These are phyloP conservation scores for Perkinsus chesapeaki DNA, from an alignment of 169 alveolate species.

Conservation along the genomic window DNA sequence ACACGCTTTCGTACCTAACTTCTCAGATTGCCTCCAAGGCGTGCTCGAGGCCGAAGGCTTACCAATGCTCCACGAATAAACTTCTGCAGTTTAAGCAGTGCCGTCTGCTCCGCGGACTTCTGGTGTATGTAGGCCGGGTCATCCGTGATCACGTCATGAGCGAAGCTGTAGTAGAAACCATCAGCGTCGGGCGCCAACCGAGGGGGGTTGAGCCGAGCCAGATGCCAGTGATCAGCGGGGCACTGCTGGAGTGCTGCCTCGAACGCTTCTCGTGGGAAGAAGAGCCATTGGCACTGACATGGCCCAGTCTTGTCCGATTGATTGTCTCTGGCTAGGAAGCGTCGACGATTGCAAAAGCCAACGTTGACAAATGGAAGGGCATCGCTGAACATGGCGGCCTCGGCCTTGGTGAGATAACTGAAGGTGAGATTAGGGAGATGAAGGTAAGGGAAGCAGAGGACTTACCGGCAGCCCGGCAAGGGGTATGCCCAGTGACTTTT, in stretches of 20 bases:
- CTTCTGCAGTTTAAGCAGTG: not conserved
- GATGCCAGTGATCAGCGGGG: constrained; percentile 5
- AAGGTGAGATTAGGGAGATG: not conserved
- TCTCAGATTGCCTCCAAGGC: not conserved
- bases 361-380: constrained; percentile 3
- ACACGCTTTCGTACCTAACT: not conserved
- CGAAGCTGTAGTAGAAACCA: constrained; percentile 12
- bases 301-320: constrained; percentile 14
- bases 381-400: constrained; percentile 3
- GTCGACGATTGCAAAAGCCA: not conserved
- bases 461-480: constrained; percentile 14
- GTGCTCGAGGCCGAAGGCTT: not conserved
- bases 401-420: not conserved
- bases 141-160: not conserved
- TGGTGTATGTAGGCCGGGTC: constrained; percentile 8
- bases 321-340: constrained; percentile 5
- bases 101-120: constrained; percentile 11
- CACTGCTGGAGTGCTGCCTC: not conserved
- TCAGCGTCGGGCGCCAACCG: not conserved
- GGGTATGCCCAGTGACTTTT: constrained; percentile 9
- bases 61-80: not conserved
- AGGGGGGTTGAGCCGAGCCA: constrained; percentile 12
- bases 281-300: constrained; percentile 3
- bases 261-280: constrained; percentile 11
- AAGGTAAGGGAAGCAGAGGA: not conserved